Base-by-base conservation (phyloP, 2,329 filamentous ascomycete genomes). In the Fusarium liriodendri region DNA sequence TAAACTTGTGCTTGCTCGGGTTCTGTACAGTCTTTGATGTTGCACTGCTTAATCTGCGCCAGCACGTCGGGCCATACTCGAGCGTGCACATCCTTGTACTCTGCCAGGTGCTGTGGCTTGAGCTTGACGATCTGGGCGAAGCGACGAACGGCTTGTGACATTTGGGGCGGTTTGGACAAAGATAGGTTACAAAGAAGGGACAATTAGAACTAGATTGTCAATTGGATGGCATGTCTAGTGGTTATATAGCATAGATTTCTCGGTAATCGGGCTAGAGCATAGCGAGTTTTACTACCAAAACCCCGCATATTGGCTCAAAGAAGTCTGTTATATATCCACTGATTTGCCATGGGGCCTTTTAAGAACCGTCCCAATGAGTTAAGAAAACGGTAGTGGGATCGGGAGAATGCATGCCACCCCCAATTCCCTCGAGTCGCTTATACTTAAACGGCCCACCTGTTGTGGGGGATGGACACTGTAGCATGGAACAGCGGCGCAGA, bases 11-110 rank as follows among this genome's bases (percentile, higher is more conserved):
- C 25, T 27, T 27, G 25, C 25, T 27, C 25, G 25, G 25, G 25
- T 27, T 25, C 25, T 27, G 25, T 87, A 92, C 90, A 96, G 79
- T 96, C 93, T 70, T 87, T 84, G 67, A 96, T 94, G 74, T 93
- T 93, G 80, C 91, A 94, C 45, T 91, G 89, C 79, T 91, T 90
- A 78, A 96, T 95, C 83, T 95, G 92, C 80, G 90, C 87, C 37
- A 94, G 83, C 1, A 97, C 93, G 76, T 93, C 92, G 7, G 93
- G 93, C 94, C 93, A 96, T 1, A 95, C 92, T 6, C 87, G 87
- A 8, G 90, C 90, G 79, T 95, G 94, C 71, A 90, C 91, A 77
- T 91, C 87, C 81, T 94, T 95, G 84, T 95, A 96, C 73, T 91
- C 88, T 25, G 88, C 87, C 16, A 93, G 84, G 70, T 85, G 88